Conservation (phyloP, 306 rosid species). For the Cicer chorassanicum region DNA sequence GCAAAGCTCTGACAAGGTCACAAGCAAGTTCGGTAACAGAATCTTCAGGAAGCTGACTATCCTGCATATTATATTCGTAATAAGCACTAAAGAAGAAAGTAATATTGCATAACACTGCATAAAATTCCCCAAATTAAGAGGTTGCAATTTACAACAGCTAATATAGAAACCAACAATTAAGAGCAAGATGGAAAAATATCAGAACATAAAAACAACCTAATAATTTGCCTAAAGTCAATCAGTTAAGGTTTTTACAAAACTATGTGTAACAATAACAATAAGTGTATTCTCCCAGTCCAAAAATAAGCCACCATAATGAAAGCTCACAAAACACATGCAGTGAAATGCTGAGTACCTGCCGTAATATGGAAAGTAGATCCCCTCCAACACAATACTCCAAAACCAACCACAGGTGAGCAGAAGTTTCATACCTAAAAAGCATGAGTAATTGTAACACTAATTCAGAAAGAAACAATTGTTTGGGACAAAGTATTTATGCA, state of each 20-base stretch:
- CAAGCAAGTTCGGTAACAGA: constrained; percentile 80
- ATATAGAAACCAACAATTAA: constrained; percentile 27
- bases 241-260: background rate
- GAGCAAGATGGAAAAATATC: background rate
- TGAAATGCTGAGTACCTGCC: constrained; percentile 63
- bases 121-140: constrained; percentile 2
- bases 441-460: constrained; percentile 14
- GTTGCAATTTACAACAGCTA: constrained; percentile 11
- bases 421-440: constrained; percentile 86
- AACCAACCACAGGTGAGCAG: constrained; percentile 97
- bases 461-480: background rate
- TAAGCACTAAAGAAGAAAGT: constrained; percentile 34
- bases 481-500: background rate
- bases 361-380: constrained; percentile 78
- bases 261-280: background rate
- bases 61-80: constrained; percentile 66
- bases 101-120: constrained; percentile 23
- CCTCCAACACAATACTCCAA: constrained; percentile 98
- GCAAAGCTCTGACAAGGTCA: constrained; percentile 78
- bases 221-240: background rate
- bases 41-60: constrained; percentile 84
- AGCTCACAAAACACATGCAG: constrained; percentile 18
- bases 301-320: constrained; percentile 3
- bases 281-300: constrained; percentile 1
- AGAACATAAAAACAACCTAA: constrained; percentile 19